Evolutionary conservation across 2,329 filamentous ascomycete genomes (phyloP), one percentile per base, ranked within the genome.

Genomic region (Paecilomyces formosus): DNA sequence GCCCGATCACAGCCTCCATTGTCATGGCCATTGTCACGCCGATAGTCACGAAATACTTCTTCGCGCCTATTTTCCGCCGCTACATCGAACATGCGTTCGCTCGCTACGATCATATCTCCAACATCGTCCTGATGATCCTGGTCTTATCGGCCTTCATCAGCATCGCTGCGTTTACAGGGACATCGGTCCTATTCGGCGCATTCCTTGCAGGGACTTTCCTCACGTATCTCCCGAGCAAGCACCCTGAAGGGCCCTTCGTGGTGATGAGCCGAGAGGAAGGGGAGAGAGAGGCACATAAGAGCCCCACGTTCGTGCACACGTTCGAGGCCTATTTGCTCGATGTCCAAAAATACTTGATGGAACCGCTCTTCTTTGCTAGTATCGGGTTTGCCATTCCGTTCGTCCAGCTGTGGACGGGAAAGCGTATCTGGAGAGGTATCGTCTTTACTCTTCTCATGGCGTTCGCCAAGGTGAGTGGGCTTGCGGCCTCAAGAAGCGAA

Each of bases 271-370:
- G 68, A 0, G 69, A 74, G 50, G 61, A 72, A n/a, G 72, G 70
- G 2, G 73, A 75, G 58, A 55, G 62, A 1, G 65, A 71, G 18
- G 62, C 54, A 0, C 58, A 70, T n/a, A 73, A 74, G 57, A 71
- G 68, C 5, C 74, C 74, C 3, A 73, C 68, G 0, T 76, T 76
- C 54, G 64, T 71, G 0, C 72, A 75, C 56, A 75, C 74, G 0
- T 76, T 76, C 57, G 73, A 75, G 56, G 60, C 61, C 9, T 77
- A 76, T 56, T 62, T 76, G 0, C 55, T 71, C 1, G 73, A 67
- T 11, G 66, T 71, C 13, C 74, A 73, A 58, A 60, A n/a, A 15
- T 45, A 45, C 35, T 45, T 45, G 15, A 45, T 45, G 35, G 35
- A 45, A 18, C 35, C 35, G 6, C 35, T 45, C 15, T 45, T 45